Evolutionary conservation across 148 eudicot species (phyloP).

Genomic region (Rhododendron griersonianum): DNA sequence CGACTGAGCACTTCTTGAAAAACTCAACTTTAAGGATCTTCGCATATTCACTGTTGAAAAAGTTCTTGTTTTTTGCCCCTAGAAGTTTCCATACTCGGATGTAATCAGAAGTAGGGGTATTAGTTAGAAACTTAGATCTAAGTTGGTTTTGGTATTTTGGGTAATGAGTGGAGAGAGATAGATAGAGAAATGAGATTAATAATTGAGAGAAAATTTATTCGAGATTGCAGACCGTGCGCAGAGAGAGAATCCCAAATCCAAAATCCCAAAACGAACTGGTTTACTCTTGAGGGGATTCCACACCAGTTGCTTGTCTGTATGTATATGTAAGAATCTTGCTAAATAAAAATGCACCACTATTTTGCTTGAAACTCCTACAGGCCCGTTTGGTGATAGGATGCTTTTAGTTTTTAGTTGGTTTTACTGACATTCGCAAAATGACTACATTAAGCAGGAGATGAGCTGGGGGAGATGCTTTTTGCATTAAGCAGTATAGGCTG

Average conservation of each 20-base stretch:
- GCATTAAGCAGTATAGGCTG: neutral
- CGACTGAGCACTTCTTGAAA: conserved; percentile 33
- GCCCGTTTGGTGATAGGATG: neutral
- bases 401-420: neutral
- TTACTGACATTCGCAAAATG: neutral
- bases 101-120: neutral
- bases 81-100: neutral
- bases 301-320: neutral
- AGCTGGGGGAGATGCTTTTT: neutral
- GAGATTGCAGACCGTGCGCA: too few species aligned
- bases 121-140: neutral
- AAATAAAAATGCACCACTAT: neutral
- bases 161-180: too few species aligned
- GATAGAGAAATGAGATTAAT: too few species aligned
- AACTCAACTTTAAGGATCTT: conserved; percentile 10
- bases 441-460: neutral
- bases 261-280: too few species aligned
- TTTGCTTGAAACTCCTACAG: neutral
- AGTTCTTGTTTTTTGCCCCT: neutral
- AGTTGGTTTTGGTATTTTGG: too few species aligned
- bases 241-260: too few species aligned
- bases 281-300: neutral
- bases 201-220: too few species aligned
- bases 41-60: neutral
- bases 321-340: conserved; percentile 6